phyloP scores from a whole-genome alignment of 139 green algal species.

The Chlamydomonas sp. region DNA sequence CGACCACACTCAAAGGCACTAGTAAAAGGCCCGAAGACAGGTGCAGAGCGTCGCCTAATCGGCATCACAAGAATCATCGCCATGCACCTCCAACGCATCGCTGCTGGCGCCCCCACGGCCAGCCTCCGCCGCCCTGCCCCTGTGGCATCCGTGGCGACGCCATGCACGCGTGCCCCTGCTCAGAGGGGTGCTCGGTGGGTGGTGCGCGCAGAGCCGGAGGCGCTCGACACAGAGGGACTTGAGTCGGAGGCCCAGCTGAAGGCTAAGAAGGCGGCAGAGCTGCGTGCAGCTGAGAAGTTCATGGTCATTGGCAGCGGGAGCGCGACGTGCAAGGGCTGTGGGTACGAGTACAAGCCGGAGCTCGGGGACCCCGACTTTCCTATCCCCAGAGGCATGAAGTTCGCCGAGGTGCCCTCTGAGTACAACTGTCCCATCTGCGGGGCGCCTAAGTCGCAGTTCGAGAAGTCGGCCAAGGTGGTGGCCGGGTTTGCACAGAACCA shows the following conservation, averaged over 20 bases:
- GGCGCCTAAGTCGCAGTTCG: slow-evolving; percentile 66
- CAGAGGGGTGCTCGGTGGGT: too few species aligned
- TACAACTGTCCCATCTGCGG: slow-evolving; percentile 90
- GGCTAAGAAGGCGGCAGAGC: slow-evolving; percentile 47
- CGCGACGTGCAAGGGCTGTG: slow-evolving; percentile 56
- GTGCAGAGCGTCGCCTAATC: too few species aligned
- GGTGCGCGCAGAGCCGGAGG: too few species aligned
- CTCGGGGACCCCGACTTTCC: slow-evolving; percentile 87
- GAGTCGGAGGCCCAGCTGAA: slow-evolving; percentile 11
- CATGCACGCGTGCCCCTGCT: too few species aligned
- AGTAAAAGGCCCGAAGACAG: too few species aligned
- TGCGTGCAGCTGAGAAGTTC: slow-evolving; percentile 84
- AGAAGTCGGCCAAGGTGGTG: slow-evolving; percentile 53
- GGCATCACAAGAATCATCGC: too few species aligned
- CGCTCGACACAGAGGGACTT: too few species aligned
- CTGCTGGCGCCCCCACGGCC: too few species aligned
- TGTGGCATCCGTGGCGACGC: too few species aligned
- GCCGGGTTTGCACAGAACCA: slow-evolving; percentile 94
- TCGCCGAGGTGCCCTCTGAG: slow-evolving; percentile 77
- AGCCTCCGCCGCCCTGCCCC: too few species aligned
- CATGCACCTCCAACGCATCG: too few species aligned
- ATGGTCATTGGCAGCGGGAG: slow-evolving; percentile 74
- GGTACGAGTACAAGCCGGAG: slow-evolving; percentile 74
- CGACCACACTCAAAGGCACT: too few species aligned
- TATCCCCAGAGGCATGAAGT: slow-evolving; percentile 60